These are phyloP conservation scores for Ceratocystis cacaofunesta DNA, from an alignment of 2,329 filamentous ascomycete genomes.

Conservation along the genomic window DNA sequence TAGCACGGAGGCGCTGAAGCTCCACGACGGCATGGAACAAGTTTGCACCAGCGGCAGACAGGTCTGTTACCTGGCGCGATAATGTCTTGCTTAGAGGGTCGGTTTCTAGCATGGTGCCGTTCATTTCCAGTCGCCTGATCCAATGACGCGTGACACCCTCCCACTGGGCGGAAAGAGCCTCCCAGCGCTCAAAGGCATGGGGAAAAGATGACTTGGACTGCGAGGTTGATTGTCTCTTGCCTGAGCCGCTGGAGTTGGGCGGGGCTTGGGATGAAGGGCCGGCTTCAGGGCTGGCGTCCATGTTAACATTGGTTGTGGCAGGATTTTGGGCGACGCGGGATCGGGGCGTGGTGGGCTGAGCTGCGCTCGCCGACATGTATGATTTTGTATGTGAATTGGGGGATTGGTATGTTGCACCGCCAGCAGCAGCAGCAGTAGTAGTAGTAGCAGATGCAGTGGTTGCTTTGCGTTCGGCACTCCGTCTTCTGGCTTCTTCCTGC, in stretches of 20 bases:
- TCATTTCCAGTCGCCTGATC: conserved; percentile 85
- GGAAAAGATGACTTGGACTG: conserved; percentile 54
- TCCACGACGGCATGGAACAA: conserved; percentile 96
- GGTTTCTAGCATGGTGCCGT: conserved; percentile 67
- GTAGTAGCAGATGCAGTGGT: conserved; percentile 27
- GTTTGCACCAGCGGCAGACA: conserved; percentile 94
- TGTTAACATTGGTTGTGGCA: conserved; percentile 6
- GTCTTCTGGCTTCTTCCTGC: conserved; percentile 40
- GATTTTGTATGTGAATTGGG: conserved; percentile 18
- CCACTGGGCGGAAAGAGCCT: conserved; percentile 93
- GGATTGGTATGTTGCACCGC: conserved; percentile 14
- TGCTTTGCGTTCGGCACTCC: conserved; percentile 46
- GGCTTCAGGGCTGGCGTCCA: conserved; percentile 3
- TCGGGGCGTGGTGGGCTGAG: conserved; percentile 18
- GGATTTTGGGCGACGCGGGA: conserved; percentile 13
- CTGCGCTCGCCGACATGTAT: conserved; percentile 17
- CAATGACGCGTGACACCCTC: conserved; percentile 94
- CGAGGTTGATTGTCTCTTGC: conserved; percentile 20
- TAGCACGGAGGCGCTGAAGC: conserved; percentile 80
- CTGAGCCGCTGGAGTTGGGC: conserved; percentile 16
- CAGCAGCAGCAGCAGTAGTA: conserved; percentile 31
- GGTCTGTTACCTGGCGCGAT: conserved; percentile 83
- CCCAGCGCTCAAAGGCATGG: conserved; percentile 95
- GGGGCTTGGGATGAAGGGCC: conserved; percentile 18
- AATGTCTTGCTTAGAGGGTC: conserved; percentile 78